Base-by-base conservation (phyloP, 176 grass and related monocot species). In the Lolium perenne region DNA sequence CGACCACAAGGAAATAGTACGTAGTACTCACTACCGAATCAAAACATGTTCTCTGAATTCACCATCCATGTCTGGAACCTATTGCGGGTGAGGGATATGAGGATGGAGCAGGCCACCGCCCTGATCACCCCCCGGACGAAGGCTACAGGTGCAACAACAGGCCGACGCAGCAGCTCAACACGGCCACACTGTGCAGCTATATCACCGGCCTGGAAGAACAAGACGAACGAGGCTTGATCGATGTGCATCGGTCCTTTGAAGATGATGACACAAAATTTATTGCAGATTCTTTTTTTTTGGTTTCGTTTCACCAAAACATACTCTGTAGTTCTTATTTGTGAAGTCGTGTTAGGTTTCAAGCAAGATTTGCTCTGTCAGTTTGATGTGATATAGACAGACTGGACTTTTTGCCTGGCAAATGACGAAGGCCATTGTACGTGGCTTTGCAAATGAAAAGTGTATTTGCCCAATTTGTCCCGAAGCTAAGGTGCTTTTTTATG, bases 21-120 rank as follows among this genome's bases (percentile, higher is more conserved):
- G 38, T 14, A 84, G 20, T 18, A 9, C 64, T 17, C 38, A 40
- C 38, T 40, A 5, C 38, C 5, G 22, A 38, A 15, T 22, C 29
- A 16, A 12, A 57, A 43, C 60, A 18, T 76, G 20, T 3, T 62
- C 25, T 63, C 55, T 55, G 46, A 55, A 26, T 66, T 8, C 14
- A 25, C 47, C 48, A 57, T 60, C 43, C 1, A 7, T 5, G 43
- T 2, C 43, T 38, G 57, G 0, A 74, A 38, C 35, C 4, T 20
- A 17, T n/a, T 78, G 54, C 72, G 94, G 95, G 91, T 76, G 38
- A 94, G 93, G 84, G 80, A 91, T 79, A 88, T 98, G 82, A 77
- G 88, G 67, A 8, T 26, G 43, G 88, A 87, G 2, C 93, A 98
- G 81, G 90, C 83, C 12, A 84, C 65, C 5, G 86, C 85, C 0